phyloP scores from a whole-genome alignment of 2,329 filamentous ascomycete genomes.

The Epichloe amarillans region DNA sequence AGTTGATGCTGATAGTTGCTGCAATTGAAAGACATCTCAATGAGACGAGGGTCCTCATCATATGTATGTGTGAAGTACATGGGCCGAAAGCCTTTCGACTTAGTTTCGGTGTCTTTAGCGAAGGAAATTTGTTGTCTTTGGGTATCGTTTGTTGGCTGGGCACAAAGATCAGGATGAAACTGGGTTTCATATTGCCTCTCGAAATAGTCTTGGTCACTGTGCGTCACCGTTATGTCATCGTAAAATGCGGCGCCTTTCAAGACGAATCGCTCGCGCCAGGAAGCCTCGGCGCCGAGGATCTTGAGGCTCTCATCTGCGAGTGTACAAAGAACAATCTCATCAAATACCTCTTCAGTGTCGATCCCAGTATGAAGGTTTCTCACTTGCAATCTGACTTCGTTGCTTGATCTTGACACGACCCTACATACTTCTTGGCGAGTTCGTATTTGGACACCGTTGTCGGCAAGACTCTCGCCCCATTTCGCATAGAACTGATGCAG shows the following conservation, averaged over 20 bases:
- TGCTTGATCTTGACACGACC: conserved; percentile 36
- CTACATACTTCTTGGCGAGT: conserved; percentile 41
- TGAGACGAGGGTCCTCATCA: conserved; percentile 37
- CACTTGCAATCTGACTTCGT: conserved; percentile 39
- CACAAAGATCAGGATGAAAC: conserved; percentile 38
- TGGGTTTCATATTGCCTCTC: conserved; percentile 53
- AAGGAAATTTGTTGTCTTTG: conserved; percentile 27
- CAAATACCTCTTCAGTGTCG: conserved; percentile 40
- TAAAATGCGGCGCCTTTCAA: conserved; percentile 58
- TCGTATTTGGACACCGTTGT: conserved; percentile 41
- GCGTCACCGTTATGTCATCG: conserved; percentile 59
- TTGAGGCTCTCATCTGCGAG: conserved; percentile 50
- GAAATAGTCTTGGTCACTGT: conserved; percentile 53
- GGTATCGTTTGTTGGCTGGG: conserved; percentile 27
- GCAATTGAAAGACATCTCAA: conserved; percentile 63
- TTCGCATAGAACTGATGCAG: conserved; percentile 46
- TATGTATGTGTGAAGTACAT: conserved; percentile 56
- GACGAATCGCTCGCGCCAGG: conserved; percentile 49
- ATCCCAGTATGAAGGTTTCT: conserved; percentile 37
- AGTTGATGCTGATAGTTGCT: conserved; percentile 66
- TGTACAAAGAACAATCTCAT: conserved; percentile 54
- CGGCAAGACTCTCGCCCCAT: conserved; percentile 41
- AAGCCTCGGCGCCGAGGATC: conserved; percentile 43
- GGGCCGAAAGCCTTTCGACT: conserved; percentile 43
- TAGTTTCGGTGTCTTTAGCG: conserved; percentile 30